Evolutionary conservation across 768 basidiomycete genomes (phyloP), one percentile per base, ranked within the genome.

Genomic region (Boletus sp.): DNA sequence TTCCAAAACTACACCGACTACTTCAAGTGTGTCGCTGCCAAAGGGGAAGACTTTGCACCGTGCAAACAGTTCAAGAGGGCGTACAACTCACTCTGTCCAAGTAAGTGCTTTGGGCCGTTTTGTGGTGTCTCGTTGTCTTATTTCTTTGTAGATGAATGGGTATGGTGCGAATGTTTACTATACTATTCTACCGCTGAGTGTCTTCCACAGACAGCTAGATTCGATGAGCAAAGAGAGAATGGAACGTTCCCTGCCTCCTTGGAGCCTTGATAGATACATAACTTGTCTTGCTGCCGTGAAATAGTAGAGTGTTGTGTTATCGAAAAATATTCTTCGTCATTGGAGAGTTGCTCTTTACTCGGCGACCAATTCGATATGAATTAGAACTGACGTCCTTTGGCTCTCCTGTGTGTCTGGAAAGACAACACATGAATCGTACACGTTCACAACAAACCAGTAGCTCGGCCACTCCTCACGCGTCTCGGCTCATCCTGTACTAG

Each of bases 51-150:
- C 55, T 98, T 86, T 71, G 85, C 87, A n/a, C 94, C 97, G 2
- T 98, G 97, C 87, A 93, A 93, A 78, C 95, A 97, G 74, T 99
- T 99, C 85, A 90, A 89, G 78, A 83, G 85, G 72, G 91, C 91
- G 29, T 99, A 93, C 80, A 82, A 93, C 79, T 93, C 95, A 39
- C 84, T 98, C 55, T 99, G 97, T 77, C 97, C 97, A 59, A 98
- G 97, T 98, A 65, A 72, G 93, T 86, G 14, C 17, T 37, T 25
- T 44, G 8, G 13, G 4, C 30, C 4, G 23, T 10, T 29, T 44
- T 23, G n/a, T 38, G n/a, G n/a, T 57, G 25, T 51, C 19, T 40
- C 43, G 13, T 51, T 50, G 43, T 35, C 53, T 65, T 1, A 62
- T 51, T 50, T 37, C 32, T 45, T 51, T 55, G 13, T 65, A 95